Conservation (phyloP, 2,329 filamentous ascomycete species). For the Colletotrichum lentis region DNA sequence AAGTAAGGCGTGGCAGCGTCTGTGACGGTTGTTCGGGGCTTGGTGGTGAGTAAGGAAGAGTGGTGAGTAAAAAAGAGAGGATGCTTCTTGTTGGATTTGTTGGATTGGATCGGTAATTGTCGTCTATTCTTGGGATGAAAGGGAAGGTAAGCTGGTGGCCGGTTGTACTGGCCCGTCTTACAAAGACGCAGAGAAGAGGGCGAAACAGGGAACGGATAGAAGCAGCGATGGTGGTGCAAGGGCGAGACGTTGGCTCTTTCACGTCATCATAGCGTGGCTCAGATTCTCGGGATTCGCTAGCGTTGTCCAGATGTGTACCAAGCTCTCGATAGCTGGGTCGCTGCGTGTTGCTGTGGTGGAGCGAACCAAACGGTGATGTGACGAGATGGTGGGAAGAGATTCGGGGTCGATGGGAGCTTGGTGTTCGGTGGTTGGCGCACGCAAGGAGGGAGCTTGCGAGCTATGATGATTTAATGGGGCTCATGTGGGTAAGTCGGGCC, state of each 20-base stretch:
- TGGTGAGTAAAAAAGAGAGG: too few relatives aligned
- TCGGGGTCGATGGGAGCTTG: slow-evolving; percentile 14
- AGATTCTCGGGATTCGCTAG: slow-evolving; percentile 18
- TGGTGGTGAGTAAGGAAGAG: slow-evolving; percentile 7
- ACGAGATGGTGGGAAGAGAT: slow-evolving; percentile 8
- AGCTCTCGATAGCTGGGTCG: slow-evolving; percentile 10
- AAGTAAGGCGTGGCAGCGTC: slow-evolving; percentile 16
- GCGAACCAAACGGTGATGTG: slow-evolving; percentile 14
- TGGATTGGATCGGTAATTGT: slow-evolving; percentile 4
- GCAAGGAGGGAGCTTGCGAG: slow-evolving; percentile 32
- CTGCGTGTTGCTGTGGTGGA: slow-evolving; percentile 6
- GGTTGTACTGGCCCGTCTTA: slow-evolving; percentile 16
- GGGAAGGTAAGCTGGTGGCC: slow-evolving; percentile 1
- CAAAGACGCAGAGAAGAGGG: slow-evolving; percentile 25
- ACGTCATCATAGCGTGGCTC: slow-evolving; percentile 37
- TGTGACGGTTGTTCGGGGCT: slow-evolving; percentile 3
- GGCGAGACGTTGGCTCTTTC: slow-evolving; percentile 31
- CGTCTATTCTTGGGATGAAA: slow-evolving; percentile 25
- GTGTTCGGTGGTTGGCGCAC: slow-evolving; percentile 18
- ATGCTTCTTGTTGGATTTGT: slow-evolving; percentile 16
- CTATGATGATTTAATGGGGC: slow-evolving; percentile 20
- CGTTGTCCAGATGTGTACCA: slow-evolving; percentile 12
- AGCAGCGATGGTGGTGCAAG: slow-evolving; percentile 29
- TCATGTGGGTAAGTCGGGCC: slow-evolving; percentile 24
- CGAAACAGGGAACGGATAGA: slow-evolving; percentile 30